Conservation (phyloP, 345 rosid genomes). For the Lepidium didymum region DNA sequence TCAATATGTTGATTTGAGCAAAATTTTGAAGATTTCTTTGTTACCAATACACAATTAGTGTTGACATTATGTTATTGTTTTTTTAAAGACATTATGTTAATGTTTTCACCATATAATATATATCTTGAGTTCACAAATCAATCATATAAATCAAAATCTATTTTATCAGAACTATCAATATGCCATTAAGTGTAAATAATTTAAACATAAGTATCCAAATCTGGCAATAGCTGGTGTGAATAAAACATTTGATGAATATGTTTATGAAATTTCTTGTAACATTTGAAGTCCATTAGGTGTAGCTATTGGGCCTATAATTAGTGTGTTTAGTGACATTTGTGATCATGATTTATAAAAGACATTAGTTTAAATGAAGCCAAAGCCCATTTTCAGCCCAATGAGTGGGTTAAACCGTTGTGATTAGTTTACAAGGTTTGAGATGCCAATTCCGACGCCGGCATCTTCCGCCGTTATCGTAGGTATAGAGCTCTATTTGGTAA, state of each 20-base stretch:
- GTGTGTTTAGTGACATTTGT: background rate
- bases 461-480: slow-evolving; percentile 8
- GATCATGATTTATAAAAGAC: background rate
- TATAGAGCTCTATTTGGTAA: too few relatives aligned
- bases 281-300: background rate
- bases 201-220: background rate
- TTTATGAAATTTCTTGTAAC: background rate
- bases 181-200: background rate
- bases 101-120: too few relatives aligned
- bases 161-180: background rate
- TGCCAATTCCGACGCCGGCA: background rate
- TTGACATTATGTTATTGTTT: too few relatives aligned
- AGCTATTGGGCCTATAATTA: background rate
- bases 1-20: background rate
- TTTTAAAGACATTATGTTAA: too few relatives aligned
- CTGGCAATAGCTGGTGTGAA: background rate
- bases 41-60: background rate
- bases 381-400: slow-evolving; percentile 34
- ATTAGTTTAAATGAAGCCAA: slow-evolving; percentile 12
- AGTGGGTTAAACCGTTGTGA: background rate
- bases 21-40: background rate
- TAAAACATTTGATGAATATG: background rate
- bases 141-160: background rate
- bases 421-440: background rate
- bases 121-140: background rate